These are phyloP conservation scores for Platismatia glauca DNA, from an alignment of 495 filamentous ascomycete genomes.

Conservation along the genomic window DNA sequence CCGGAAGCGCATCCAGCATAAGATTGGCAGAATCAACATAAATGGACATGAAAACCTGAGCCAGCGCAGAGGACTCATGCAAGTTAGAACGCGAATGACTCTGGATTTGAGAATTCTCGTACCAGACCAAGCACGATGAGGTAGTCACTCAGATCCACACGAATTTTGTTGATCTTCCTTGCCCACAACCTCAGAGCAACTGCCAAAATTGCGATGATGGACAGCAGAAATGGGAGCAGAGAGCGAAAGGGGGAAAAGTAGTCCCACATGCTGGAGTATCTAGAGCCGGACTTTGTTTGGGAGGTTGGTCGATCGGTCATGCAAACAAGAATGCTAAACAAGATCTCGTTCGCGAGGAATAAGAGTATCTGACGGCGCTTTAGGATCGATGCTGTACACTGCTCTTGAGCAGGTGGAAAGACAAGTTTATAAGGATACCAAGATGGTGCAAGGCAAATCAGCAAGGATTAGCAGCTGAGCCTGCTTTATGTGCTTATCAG, in stretches of 20 bases:
- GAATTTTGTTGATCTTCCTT: slow-evolving; percentile 14
- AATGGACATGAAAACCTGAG: neutral
- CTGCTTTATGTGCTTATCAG: too few species aligned
- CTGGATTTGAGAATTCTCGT: neutral
- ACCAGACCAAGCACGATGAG: slow-evolving; percentile 16
- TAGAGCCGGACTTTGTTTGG: neutral
- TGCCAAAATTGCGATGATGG: slow-evolving; percentile 9
- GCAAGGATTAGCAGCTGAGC: too few species aligned
- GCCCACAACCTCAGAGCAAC: slow-evolving; percentile 17
- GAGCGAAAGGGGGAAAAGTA: neutral
- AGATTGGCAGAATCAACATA: too few species aligned
- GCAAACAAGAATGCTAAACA: too few species aligned
- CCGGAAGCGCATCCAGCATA: too few species aligned
- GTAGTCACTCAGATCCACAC: slow-evolving; percentile 14
- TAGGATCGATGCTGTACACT: too few species aligned
- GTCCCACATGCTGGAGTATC: neutral
- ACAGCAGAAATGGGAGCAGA: neutral
- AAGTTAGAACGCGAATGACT: neutral
- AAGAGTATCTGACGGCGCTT: neutral
- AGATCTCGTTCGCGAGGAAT: too few species aligned
- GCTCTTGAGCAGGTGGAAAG: too few species aligned
- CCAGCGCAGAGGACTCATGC: slow-evolving; percentile 11
- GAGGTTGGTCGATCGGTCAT: neutral
- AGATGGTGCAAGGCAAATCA: too few species aligned
- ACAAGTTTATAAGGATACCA: too few species aligned